Evolutionary conservation across 176 grass and related monocot species (phyloP).

Genomic region (Musa schizocarpa): DNA sequence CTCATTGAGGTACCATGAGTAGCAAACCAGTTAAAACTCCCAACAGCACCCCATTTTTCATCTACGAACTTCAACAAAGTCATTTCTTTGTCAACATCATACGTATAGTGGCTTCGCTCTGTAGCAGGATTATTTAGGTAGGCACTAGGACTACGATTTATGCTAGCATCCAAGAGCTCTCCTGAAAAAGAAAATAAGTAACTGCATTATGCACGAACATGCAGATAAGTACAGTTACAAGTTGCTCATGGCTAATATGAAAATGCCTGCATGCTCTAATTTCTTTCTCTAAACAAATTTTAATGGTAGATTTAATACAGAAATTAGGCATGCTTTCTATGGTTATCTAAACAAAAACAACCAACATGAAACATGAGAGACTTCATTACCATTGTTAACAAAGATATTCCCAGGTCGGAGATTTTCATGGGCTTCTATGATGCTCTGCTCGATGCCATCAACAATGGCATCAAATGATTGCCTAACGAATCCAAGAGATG

Average conservation of each 20-base stretch:
- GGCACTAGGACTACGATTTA: conserved; percentile 89
- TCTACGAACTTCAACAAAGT: conserved; percentile 87
- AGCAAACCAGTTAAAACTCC: conserved; percentile 97
- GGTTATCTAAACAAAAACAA: background rate
- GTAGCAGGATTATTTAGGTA: conserved; percentile 79
- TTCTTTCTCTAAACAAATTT: background rate
- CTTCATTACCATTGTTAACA: conserved; percentile 73
- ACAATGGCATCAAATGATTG: conserved; percentile 97
- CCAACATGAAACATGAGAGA: background rate
- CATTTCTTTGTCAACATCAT: conserved; percentile 91
- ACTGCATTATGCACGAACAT: background rate
- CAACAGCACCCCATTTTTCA: conserved; percentile 60
- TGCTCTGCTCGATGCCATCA: conserved; percentile 80
- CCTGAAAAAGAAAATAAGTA: conserved; percentile 33
- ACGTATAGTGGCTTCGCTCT: conserved; percentile 58
- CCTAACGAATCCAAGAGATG: conserved; percentile 88
- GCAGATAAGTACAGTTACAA: background rate
- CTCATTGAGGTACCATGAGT: conserved; percentile 99
- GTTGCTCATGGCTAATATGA: background rate
- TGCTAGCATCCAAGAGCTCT: conserved; percentile 64
- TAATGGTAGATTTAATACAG: background rate
- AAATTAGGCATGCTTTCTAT: background rate
- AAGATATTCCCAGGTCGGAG: conserved; percentile 64
- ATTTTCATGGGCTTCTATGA: conserved; percentile 85
- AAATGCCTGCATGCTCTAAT: background rate